Base-by-base conservation (phyloP, 768 basidiomycete species). In the Leccinum broughii region DNA sequence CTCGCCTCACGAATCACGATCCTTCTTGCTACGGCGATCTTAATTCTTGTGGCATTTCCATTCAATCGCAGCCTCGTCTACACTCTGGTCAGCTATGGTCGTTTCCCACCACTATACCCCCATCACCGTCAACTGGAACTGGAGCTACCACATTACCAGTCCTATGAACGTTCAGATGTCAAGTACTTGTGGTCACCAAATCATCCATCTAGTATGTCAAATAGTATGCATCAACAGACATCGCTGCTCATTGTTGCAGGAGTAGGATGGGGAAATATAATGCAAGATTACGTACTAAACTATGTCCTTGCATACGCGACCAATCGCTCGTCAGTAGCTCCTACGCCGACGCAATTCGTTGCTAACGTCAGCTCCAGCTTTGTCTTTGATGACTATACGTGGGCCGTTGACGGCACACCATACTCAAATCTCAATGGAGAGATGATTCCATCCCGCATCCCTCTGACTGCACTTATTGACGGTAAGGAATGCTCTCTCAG, bases 171-270 rank as follows among this genome's bases (percentile, higher is more conserved):
- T 4, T 62, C 64, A 22, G 62, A 71, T 14, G 69, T 72, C 35
- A 77, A 75, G 56, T 83, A 78, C 58, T 54, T 85, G 6, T 83
- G 75, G 71, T 71, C 81, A 20, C 76, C 80, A n/a, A 82, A 81
- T 59, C 81, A 84, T 63, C 77, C 73, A 54, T 51, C 35, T 54
- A 34, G 60, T 61, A 62, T 55, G 51, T 24, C 39, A 8, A 28
- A 20, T 11, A 37, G 9, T 5, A 11, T 5, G 0, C 22, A 13
- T 6, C 15, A 11, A 20, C 32, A 51, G 35, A 55, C 30, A 22
- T 26, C 5, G 26, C 56, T 66, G 4, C 69, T 26, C 17, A 26
- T 50, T 37, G 5, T 22, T 50, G 24, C 10, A 77, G 77, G 58
- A 39, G 68, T 70, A 34, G 77, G 77, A n/a, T 77, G 71, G 71